Percentiles rank a stretch among this genome's conserved stretches.
Evolutionary conservation across 2,329 filamentous ascomycete species (phyloP).

Genomic region (Cryphonectria nitschkei): DNA sequence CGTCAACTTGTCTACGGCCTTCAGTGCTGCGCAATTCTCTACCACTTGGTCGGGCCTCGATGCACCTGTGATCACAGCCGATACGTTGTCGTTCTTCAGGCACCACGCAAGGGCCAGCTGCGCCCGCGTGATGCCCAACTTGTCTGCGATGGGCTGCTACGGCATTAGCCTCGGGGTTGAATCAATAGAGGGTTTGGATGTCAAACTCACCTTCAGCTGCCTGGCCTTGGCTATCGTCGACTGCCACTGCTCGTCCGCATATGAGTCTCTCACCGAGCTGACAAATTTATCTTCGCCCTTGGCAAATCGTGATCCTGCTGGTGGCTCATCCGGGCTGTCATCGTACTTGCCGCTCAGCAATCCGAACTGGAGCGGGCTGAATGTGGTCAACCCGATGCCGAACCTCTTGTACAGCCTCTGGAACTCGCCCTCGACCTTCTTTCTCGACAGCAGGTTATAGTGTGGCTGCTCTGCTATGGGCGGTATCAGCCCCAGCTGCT

Average conservation of each 20-base stretch:
- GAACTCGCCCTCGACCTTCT: constrained; percentile 67
- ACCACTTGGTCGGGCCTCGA: constrained; percentile 62
- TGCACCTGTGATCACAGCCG: constrained; percentile 65
- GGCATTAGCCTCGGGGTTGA: constrained; percentile 33
- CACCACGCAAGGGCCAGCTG: constrained; percentile 66
- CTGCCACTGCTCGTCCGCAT: constrained; percentile 58
- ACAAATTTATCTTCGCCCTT: constrained; percentile 62
- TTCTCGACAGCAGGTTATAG: constrained; percentile 66
- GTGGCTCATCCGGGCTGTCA: constrained; percentile 62
- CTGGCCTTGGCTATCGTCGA: constrained; percentile 60
- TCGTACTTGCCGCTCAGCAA: constrained; percentile 68
- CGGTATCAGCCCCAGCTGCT: constrained; percentile 62
- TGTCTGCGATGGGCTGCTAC: constrained; percentile 66
- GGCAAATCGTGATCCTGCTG: constrained; percentile 64
- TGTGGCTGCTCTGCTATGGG: constrained; percentile 70
- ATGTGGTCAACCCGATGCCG: constrained; percentile 64
- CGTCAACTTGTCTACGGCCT: constrained; percentile 59
- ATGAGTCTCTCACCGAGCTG: constrained; percentile 55
- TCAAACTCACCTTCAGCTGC: constrained; percentile 43
- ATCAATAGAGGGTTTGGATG: not conserved
- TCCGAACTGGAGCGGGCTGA: constrained; percentile 59
- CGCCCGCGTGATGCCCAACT: constrained; percentile 61
- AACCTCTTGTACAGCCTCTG: constrained; percentile 61
- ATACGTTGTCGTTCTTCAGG: constrained; percentile 64
- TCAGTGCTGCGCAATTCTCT: constrained; percentile 60